These are phyloP conservation scores for Ophiosphaerella korrae DNA, from an alignment of 2,329 filamentous ascomycete species.

Conservation along the genomic window DNA sequence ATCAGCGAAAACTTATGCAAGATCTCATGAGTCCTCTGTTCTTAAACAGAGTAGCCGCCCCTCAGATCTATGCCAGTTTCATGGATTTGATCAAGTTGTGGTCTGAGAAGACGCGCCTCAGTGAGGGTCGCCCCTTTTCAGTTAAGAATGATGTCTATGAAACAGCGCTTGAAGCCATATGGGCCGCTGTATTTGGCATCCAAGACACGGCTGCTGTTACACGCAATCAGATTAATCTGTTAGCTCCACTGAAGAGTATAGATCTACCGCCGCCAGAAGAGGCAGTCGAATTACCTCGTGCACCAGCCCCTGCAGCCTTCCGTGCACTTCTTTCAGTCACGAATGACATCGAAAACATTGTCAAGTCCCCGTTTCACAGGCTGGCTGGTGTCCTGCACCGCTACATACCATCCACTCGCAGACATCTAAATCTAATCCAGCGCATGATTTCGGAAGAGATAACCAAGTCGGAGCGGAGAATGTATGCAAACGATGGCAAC, in stretches of 20 bases:
- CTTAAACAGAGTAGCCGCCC: conserved; percentile 41
- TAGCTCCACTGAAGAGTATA: conserved; percentile 1
- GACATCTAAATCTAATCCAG: conserved; percentile 1
- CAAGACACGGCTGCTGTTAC: conserved; percentile 11
- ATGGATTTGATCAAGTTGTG: conserved; percentile 43
- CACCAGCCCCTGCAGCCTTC: conserved; percentile 6
- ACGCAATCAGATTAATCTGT: conserved; percentile 6
- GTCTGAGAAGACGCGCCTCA: conserved; percentile 38
- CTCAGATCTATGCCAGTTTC: conserved; percentile 40
- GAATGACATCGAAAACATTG: conserved; percentile 5
- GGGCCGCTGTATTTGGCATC: conserved; percentile 15
- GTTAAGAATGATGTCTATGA: conserved; percentile 39
- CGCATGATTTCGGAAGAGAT: conserved; percentile 5
- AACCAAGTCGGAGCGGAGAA: conserved; percentile 6
- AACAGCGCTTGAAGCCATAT: conserved; percentile 20
- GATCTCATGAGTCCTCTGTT: conserved; percentile 49
- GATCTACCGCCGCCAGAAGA: conserved; percentile 1
- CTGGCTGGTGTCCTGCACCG: background rate
- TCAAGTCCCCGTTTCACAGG: conserved; percentile 9
- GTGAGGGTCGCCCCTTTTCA: conserved; percentile 38
- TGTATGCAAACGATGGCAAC: conserved; percentile 5
- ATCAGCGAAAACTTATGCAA: conserved; percentile 44
- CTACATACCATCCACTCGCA: background rate
- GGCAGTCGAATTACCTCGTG: conserved; percentile 4
- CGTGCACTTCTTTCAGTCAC: conserved; percentile 11